phyloP scores from a whole-genome alignment of 192 early-diverging fungal species.

The Coemansia sp. region DNA sequence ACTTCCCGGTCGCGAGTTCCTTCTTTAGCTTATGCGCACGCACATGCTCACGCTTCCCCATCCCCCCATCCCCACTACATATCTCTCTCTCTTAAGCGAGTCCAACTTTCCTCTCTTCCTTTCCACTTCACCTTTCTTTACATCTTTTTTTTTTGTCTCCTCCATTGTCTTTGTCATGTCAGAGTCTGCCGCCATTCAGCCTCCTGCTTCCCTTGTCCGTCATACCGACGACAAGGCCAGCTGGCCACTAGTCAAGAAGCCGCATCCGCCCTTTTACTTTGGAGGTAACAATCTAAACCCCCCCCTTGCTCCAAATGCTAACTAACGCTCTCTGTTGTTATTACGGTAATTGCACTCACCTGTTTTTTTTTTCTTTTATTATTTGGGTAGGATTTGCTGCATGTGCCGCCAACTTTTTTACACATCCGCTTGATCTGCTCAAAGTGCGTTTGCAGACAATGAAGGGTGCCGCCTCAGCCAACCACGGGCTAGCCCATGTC shows the following conservation, averaged over 20 bases:
- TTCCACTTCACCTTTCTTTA: background rate
- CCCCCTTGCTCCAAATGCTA: background rate
- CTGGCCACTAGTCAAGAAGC: conserved; percentile 48
- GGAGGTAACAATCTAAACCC: conserved; percentile 30
- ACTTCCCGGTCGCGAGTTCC: background rate
- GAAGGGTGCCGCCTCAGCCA: conserved; percentile 58
- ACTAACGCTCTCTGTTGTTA: background rate
- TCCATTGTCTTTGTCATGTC: conserved; percentile 5
- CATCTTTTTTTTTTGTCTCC: conserved; percentile 3
- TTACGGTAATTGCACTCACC: background rate
- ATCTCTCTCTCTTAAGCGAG: background rate
- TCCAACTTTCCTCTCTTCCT: conserved; percentile 2
- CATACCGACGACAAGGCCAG: conserved; percentile 6
- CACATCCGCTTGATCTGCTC: conserved; percentile 83
- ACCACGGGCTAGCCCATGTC: conserved; percentile 61
- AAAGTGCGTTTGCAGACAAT: conserved; percentile 93
- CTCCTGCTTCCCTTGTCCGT: background rate
- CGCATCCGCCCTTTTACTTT: conserved; percentile 45
- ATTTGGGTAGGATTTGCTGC: conserved; percentile 47
- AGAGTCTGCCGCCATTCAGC: background rate
- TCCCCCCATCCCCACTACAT: background rate
- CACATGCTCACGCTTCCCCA: conserved; percentile 1
- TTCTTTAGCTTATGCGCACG: background rate
- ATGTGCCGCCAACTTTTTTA: conserved; percentile 60
- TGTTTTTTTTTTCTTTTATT: background rate